phyloP scores from a whole-genome alignment of 495 filamentous ascomycete genomes.

The Penicillium nucicola region DNA sequence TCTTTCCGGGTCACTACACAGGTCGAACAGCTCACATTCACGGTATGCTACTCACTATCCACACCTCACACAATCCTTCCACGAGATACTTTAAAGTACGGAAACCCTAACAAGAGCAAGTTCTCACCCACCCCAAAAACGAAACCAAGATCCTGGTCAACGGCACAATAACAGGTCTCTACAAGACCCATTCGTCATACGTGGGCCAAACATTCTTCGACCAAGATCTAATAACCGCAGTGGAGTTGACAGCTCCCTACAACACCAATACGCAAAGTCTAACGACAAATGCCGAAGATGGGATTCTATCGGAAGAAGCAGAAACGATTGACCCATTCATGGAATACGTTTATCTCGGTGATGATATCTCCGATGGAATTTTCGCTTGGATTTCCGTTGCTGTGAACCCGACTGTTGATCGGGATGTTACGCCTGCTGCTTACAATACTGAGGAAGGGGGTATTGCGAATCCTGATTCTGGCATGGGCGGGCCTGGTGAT shows the following conservation, averaged over 20 bases:
- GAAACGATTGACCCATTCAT: slow-evolving; percentile 55
- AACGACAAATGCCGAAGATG: slow-evolving; percentile 52
- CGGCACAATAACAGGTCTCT: slow-evolving; percentile 31
- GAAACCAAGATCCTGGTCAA: slow-evolving; percentile 29
- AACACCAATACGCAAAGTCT: slow-evolving; percentile 49
- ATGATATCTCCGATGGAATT: slow-evolving; percentile 29
- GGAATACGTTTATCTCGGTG: slow-evolving; percentile 46
- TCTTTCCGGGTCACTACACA: slow-evolving; percentile 57
- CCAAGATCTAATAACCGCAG: slow-evolving; percentile 45
- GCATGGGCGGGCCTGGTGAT: slow-evolving; percentile 12
- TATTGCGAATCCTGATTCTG: slow-evolving; percentile 29
- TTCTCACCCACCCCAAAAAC: slow-evolving; percentile 36
- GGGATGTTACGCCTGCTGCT: slow-evolving; percentile 26
- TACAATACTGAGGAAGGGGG: slow-evolving; percentile 35
- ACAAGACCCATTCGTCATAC: slow-evolving; percentile 38
- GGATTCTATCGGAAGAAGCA: slow-evolving; percentile 43
- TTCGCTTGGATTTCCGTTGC: slow-evolving; percentile 38
- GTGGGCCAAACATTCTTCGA: slow-evolving; percentile 65
- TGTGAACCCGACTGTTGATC: slow-evolving; percentile 26
- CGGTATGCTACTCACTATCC: slow-evolving; percentile 13
- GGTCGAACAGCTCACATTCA: slow-evolving; percentile 37
- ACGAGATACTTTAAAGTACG: too few species aligned
- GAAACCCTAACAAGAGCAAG: slow-evolving; percentile 5
- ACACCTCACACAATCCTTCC: too few species aligned
- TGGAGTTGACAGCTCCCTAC: slow-evolving; percentile 52